Evolutionary conservation across 2,329 filamentous ascomycete genomes (phyloP), one percentile per base, ranked within the genome.

Genomic region (Domatiomyces globalis): DNA sequence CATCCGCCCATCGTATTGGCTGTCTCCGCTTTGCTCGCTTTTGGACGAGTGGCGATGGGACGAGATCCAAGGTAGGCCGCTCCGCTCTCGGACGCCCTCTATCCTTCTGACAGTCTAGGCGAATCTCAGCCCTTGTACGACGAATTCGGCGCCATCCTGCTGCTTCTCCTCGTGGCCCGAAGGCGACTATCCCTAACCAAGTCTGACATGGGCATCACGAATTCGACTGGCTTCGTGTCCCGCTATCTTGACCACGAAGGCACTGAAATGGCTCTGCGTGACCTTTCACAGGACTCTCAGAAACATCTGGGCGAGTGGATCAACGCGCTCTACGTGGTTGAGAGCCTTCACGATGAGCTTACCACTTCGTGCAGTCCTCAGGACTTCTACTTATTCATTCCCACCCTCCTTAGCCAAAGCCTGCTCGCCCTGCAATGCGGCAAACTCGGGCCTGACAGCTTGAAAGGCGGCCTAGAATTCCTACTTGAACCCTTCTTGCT

Each of bases 41-140:
- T 63, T 83, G 12, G 78, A 83, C 57, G 71, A 75, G n/a, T 83
- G 79, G 80, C 72, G 72, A 43, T 80, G 79, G 65, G 79, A 82
- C 50, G 78, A 79, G 56, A 79, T 82, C 51, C 78, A 82, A 64
- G 75, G 73, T 72, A 59, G 51, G 54, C 48, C 17, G 33, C 39
- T 33, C 3, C 15, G 10, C 15, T 46, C 39, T 2, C 10, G 18
- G 6, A 17, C n/a, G 8, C 12, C 25, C 48, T 51, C 17, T 51
- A 45, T 52, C 59, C 66, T 47, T 64, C 54, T 7, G 20, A 39
- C 12, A 42, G 1, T 5, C 33, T 48, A 73, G 71, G 73, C 45
- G 79, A 83, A 58, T 78, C 77, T 49, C 79, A 81, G 58, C 79
- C 79, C 0, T 72, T 81, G 2, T 83, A 83, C 56, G 79, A 83